Conservation (phyloP, 148 eudicot species). For the Amaranthus cruentus region DNA sequence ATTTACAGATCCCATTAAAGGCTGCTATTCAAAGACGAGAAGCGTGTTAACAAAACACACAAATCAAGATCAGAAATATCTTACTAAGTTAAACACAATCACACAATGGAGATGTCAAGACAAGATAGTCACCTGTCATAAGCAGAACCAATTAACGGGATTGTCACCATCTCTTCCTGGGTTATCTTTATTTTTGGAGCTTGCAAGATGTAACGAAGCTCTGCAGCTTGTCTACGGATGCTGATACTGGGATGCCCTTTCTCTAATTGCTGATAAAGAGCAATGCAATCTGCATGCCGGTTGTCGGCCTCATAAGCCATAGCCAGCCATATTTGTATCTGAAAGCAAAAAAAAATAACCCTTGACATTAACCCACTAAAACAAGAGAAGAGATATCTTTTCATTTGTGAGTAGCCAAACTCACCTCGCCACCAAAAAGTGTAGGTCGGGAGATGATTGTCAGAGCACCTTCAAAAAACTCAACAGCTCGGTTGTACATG, state of each 20-base stretch:
- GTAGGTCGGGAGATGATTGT: constrained; percentile 90
- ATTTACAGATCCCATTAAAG: too few species aligned
- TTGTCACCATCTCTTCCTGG: constrained; percentile 97
- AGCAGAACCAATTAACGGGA: constrained; percentile 84
- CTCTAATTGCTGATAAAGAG: constrained; percentile 68
- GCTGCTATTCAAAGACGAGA: too few species aligned
- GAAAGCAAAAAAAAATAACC: constrained; percentile 23
- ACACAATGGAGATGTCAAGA: constrained; percentile 4
- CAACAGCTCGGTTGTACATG: constrained; percentile 78
- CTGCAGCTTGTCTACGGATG: constrained; percentile 88
- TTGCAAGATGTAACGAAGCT: constrained; percentile 90
- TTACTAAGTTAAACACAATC: not conserved
- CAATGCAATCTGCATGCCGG: constrained; percentile 89
- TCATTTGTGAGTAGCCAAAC: constrained; percentile 33
- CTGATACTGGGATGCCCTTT: constrained; percentile 67
- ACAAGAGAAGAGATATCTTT: not conserved
- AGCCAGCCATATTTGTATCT: constrained; percentile 99
- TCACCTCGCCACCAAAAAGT: constrained; percentile 94
- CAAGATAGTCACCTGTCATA: constrained; percentile 70
- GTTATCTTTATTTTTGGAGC: constrained; percentile 97
- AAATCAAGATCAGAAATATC: not conserved
- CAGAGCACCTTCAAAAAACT: constrained; percentile 88
- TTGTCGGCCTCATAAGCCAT: constrained; percentile 96
- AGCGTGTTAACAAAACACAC: not conserved
- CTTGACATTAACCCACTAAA: not conserved